phyloP scores from a whole-genome alignment of 257 asterid genomes.

The Solanum appendiculatum region DNA sequence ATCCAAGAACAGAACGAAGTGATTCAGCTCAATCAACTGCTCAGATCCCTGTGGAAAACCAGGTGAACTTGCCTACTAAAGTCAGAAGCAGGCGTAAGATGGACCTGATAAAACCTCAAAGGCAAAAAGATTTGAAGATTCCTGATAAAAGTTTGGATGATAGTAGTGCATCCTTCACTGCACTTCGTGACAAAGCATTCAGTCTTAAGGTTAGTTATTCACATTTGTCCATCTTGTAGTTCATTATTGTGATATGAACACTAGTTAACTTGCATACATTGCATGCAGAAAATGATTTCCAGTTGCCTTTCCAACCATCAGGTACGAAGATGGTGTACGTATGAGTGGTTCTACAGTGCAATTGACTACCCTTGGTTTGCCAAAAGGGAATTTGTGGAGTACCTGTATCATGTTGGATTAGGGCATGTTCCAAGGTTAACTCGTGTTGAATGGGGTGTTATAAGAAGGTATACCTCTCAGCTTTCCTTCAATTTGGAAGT shows the following conservation, averaged over 20 bases:
- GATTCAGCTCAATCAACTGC: constrained; percentile 68
- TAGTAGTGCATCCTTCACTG: constrained; percentile 23
- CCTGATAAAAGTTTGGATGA: constrained; percentile 40
- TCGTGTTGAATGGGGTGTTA: constrained; percentile 92
- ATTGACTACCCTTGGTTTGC: constrained; percentile 95
- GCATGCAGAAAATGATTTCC: constrained; percentile 46
- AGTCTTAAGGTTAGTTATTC: constrained; percentile 38
- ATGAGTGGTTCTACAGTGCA: constrained; percentile 93
- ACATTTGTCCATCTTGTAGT: constrained; percentile 4
- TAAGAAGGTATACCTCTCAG: constrained; percentile 53
- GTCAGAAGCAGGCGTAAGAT: constrained; percentile 70
- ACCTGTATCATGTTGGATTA: constrained; percentile 73
- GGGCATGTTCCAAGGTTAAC: constrained; percentile 86
- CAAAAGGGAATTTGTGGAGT: constrained; percentile 80
- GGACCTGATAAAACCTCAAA: constrained; percentile 31
- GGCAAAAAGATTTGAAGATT: constrained; percentile 43
- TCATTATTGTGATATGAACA: background rate
- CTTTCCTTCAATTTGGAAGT: background rate
- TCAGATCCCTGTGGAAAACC: constrained; percentile 41
- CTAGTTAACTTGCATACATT: background rate
- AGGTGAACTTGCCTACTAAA: constrained; percentile 53
- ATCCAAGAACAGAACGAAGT: constrained; percentile 65
- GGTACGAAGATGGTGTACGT: constrained; percentile 79
- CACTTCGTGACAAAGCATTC: constrained; percentile 27
- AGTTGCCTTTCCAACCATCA: constrained; percentile 52